Evolutionary conservation across 2,329 filamentous ascomycete genomes (phyloP), one percentile per base, ranked within the genome.

Genomic region (Aspergillus neoniger): DNA sequence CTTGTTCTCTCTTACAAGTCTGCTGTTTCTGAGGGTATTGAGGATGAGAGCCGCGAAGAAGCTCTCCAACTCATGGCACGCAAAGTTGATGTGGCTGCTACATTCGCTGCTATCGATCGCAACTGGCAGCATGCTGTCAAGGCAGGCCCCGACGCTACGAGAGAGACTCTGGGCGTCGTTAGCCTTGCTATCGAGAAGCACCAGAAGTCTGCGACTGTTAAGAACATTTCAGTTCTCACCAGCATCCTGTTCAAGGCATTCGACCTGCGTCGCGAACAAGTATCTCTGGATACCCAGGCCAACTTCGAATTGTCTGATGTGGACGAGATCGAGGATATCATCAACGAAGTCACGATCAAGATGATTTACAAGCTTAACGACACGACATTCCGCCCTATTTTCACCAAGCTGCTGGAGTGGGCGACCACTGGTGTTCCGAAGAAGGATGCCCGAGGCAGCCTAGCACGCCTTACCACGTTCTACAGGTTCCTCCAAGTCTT

Each of bases 301-400:
- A 63, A 62, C 19, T 79, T 84, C 55, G 80, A 86, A 21, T 73
- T 77, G 25, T 74, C 74, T 9, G 81, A 83, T 61, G 78, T 82
- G 32, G 78, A 84, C 1, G 74, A 81, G 44, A 80, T 92, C 12
- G 91, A 96, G 72, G 78, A 80, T 2, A 80, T 82, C 10, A 71
- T 91, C 66, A 89, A 91, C 72, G 85, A 89, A 9, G 86, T 90
- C 12, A 86, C 88, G 0, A 85, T 99, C 61, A 91, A 92, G 76
- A 95, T 97, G 88, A 90, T 96, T 57, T 92, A 96, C 81, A 98
- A 98, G 81, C 85, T 99, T 63, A 98, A 97, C 77, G 95, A 99
- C 73, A 88, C 90, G 0, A 87, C 90, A 0, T 99, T 99, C 86
- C 85, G 93, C 12, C 96, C 95, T 0, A 87, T 99, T 64, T 99